Evolutionary conservation across 2,329 filamentous ascomycete species (phyloP), one percentile per base, ranked within the genome.

Genomic region (Monilinia fructigena): DNA sequence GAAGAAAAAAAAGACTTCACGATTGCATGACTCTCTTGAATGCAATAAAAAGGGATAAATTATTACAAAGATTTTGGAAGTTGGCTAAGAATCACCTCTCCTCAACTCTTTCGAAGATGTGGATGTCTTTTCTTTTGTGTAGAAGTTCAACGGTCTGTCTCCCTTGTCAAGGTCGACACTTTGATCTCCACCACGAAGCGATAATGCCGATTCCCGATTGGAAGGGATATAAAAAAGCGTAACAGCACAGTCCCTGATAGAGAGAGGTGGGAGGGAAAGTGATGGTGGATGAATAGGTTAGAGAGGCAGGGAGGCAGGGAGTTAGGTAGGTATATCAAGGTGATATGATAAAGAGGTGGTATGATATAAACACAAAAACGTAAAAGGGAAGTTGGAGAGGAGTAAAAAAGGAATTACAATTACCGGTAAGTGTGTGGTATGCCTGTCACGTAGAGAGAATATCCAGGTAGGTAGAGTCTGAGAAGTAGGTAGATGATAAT

Each of bases 121-220:
- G 61, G 40, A 35, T 60, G 54, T 53, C 55, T 65, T 65, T 59
- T 60, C 63, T 50, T 59, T 45, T 16, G 45, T 35, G 45, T 35
- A 58, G 42, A 45, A 59, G 40, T 60, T 8, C 55, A 65, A 65
- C 54, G 55, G 55, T 35, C 47, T 31, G 23, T 50, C 55, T 65
- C 63, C 55, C 63, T 65, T 65, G 63, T 65, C 63, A 65, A 52
- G 31, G 31, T 58, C 63, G 55, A 65, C 63, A 65, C 35, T 53
- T 63, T 48, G 42, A 65, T 23, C 58, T 63, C 65, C 65, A 63
- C 65, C 16, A 48, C 52, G 55, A 66, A 66, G 65, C 65, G 65
- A 66, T 11, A 65, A 60, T 62, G 65, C 65, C 65, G 65, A 63
- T 63, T 63, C 52, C 65, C 65, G 65, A 66, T 66, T 62, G 65